These are phyloP conservation scores for Blechomonas ayalai DNA, from an alignment of 208 protist species.

Conservation along the genomic window DNA sequence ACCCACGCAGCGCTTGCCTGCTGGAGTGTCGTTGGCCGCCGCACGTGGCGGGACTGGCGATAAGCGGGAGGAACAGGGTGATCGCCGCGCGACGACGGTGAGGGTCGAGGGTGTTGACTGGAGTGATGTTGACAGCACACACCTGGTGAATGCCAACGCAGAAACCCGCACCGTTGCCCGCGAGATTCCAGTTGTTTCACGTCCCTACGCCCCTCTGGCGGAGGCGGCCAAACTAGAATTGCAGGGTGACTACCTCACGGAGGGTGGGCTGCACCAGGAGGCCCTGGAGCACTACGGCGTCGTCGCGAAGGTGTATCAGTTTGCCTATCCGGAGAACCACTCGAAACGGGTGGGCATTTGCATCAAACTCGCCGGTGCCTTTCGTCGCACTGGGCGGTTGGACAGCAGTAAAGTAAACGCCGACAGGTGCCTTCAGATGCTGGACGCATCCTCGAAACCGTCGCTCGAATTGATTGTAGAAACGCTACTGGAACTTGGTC, in stretches of 20 bases:
- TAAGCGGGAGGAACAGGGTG: background rate
- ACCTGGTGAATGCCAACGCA: constrained; percentile 46
- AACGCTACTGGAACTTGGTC: constrained; percentile 68
- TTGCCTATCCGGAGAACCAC: constrained; percentile 80
- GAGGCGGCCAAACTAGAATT: constrained; percentile 85
- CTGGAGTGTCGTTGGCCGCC: constrained; percentile 9
- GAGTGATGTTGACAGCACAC: constrained; percentile 47
- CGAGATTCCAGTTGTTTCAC: background rate
- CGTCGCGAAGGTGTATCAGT: constrained; percentile 72
- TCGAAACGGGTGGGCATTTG: constrained; percentile 57
- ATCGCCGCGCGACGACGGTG: constrained; percentile 1
- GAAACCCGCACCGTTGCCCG: no score
- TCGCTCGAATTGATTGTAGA: constrained; percentile 81
- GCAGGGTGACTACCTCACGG: constrained; percentile 77
- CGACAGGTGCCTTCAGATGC: constrained; percentile 47
- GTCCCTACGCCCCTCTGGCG: constrained; percentile 72
- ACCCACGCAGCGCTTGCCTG: constrained; percentile 39
- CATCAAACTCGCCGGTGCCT: constrained; percentile 68
- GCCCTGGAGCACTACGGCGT: constrained; percentile 86
- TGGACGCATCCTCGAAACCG: constrained; percentile 42
- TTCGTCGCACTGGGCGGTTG: constrained; percentile 65
- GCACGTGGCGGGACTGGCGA: background rate
- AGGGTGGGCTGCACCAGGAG: constrained; percentile 79
- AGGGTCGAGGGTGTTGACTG: constrained; percentile 35
- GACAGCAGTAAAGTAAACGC: constrained; percentile 57